phyloP scores from a whole-genome alignment of 331 rosid species.

The Spiraea crenata region DNA sequence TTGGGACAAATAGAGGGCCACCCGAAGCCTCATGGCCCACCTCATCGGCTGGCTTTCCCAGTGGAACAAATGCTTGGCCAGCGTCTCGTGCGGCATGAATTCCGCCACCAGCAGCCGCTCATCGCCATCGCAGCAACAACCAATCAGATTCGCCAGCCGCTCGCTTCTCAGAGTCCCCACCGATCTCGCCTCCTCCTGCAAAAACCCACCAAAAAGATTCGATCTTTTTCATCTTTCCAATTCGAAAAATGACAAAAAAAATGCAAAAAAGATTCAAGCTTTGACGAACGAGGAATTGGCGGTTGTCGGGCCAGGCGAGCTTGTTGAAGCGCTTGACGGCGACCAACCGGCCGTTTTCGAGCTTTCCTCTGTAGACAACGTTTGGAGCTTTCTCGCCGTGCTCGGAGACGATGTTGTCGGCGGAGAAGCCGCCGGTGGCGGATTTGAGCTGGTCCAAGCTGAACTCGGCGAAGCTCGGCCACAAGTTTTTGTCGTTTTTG shows the following conservation, averaged over 20 bases:
- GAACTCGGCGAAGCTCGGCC: constrained; percentile 75
- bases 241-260: too few relatives aligned
- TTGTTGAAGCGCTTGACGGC: constrained; percentile 95
- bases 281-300: constrained; percentile 76
- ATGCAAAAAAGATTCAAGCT: neutral
- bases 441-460: constrained; percentile 65
- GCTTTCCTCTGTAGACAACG: constrained; percentile 78
- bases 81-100: constrained; percentile 84
- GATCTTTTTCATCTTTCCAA: neutral
- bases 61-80: constrained; percentile 89
- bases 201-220: neutral
- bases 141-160: constrained; percentile 80
- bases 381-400: constrained; percentile 96
- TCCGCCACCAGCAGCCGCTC: constrained; percentile 88
- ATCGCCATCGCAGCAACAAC: constrained; percentile 83
- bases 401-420: constrained; percentile 86
- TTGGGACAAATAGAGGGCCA: constrained; percentile 79
- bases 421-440: constrained; percentile 67
- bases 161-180: constrained; percentile 83
- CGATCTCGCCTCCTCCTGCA: constrained; percentile 77
- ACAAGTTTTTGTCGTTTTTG: constrained; percentile 46
- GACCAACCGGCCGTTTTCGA: constrained; percentile 56
- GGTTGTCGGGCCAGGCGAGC: constrained; percentile 90
- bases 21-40: constrained; percentile 95
- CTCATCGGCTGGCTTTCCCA: constrained; percentile 91